Evolutionary conservation across 2,329 filamentous ascomycete species (phyloP).

Genomic region (Monosporascus cannonballus): DNA sequence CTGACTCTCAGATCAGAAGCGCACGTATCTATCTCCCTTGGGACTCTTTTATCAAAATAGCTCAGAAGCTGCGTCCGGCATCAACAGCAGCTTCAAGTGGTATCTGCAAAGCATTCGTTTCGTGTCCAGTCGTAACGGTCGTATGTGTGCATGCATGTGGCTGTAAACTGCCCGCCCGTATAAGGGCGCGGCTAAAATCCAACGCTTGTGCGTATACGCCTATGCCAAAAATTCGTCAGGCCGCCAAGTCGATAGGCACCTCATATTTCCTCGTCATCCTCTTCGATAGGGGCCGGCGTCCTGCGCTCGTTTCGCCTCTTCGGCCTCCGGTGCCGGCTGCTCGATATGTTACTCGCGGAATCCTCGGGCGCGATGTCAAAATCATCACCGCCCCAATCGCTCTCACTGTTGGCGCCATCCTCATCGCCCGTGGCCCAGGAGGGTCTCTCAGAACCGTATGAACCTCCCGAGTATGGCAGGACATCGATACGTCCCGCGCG

Average conservation of each 20-base stretch:
- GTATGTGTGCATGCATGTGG: neutral
- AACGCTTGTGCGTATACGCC: neutral
- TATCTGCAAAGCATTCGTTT: neutral
- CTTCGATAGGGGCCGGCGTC: conserved; percentile 67
- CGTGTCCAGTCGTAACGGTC: neutral
- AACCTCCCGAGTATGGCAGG: conserved; percentile 44
- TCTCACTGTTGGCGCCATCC: conserved; percentile 45
- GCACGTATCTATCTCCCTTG: no score
- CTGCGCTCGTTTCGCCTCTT: conserved; percentile 63
- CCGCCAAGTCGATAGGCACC: neutral
- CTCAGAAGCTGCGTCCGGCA: no score
- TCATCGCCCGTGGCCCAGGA: conserved; percentile 38
- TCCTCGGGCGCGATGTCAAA: conserved; percentile 66
- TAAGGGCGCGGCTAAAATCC: neutral
- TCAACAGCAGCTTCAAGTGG: neutral
- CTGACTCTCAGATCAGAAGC: no score
- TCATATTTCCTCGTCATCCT: conserved; percentile 49
- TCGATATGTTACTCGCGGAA: conserved; percentile 74
- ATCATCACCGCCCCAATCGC: conserved; percentile 53
- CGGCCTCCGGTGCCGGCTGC: conserved; percentile 59
- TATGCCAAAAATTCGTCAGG: neutral
- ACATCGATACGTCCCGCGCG: conserved; percentile 46
- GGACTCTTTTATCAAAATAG: no score
- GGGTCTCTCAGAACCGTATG: conserved; percentile 42
- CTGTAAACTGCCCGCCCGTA: neutral